Evolutionary conservation across 208 protist genomes (phyloP).

Genomic region (Porcisia hertigi): DNA sequence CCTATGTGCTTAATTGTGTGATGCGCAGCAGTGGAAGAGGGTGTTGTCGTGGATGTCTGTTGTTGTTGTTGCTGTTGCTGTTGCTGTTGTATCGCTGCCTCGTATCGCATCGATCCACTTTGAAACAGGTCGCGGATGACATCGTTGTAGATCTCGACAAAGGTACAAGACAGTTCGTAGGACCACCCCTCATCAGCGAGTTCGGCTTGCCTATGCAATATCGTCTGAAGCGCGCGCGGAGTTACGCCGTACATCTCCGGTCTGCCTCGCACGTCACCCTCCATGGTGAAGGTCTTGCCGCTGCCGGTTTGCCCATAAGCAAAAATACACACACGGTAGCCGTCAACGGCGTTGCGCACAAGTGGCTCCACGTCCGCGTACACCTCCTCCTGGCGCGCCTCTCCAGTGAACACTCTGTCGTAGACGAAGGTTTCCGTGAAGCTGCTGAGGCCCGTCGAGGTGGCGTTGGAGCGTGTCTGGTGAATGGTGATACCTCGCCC

Average conservation of each 20-base stretch:
- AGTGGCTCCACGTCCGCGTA: slow-evolving; percentile 90
- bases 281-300: slow-evolving; percentile 93
- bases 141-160: slow-evolving; percentile 94
- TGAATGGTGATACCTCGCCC: slow-evolving; percentile 41
- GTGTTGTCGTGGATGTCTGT: neutral
- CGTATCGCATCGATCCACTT: slow-evolving; percentile 57
- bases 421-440: slow-evolving; percentile 47
- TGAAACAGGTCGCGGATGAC: slow-evolving; percentile 85
- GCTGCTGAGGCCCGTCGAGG: slow-evolving; percentile 53
- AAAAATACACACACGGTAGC: slow-evolving; percentile 91
- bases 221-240: slow-evolving; percentile 76
- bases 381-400: slow-evolving; percentile 56
- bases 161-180: slow-evolving; percentile 74
- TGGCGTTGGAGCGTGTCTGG: slow-evolving; percentile 65
- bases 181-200: slow-evolving; percentile 77
- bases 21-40: slow-evolving; percentile 37
- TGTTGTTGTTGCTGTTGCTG: no score
- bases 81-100: slow-evolving; percentile 27
- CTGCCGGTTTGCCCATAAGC: slow-evolving; percentile 93
- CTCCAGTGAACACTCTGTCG: slow-evolving; percentile 51
- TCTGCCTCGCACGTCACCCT: slow-evolving; percentile 45
- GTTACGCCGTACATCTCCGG: slow-evolving; percentile 71
- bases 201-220: slow-evolving; percentile 66
- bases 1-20: slow-evolving; percentile 71
- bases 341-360: slow-evolving; percentile 91